Percentiles rank a stretch among this genome's conserved stretches.
These are phyloP conservation scores for Aureobasidium sp. DNA, from an alignment of 2,329 filamentous ascomycete genomes.

Conservation along the genomic window DNA sequence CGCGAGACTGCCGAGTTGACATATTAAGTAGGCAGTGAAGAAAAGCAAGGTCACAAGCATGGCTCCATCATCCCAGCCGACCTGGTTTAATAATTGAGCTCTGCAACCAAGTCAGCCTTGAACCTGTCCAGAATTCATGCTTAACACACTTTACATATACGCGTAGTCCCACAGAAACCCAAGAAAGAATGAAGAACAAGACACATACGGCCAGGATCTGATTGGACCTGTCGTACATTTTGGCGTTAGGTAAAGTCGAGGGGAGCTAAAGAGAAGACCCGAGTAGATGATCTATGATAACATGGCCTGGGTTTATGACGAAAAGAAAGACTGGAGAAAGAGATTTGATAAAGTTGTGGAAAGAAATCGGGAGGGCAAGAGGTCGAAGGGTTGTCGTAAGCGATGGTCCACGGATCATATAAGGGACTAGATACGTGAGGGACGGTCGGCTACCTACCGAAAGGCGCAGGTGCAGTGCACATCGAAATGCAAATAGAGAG, in stretches of 20 bases:
- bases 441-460: background rate
- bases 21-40: slow-evolving; percentile 35
- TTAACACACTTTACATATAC: slow-evolving; percentile 17
- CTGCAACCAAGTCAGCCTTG: slow-evolving; percentile 14
- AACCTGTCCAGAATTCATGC: background rate
- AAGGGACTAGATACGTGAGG: background rate
- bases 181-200: slow-evolving; percentile 11
- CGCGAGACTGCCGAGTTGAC: slow-evolving; percentile 33
- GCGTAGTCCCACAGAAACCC: slow-evolving; percentile 7
- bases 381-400: background rate
- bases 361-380: background rate
- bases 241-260: background rate
- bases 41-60: slow-evolving; percentile 33
- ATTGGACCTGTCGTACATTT: slow-evolving; percentile 1
- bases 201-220: slow-evolving; percentile 7
- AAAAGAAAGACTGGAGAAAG: background rate
- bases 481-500: slow-evolving; percentile 7
- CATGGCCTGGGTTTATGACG: background rate
- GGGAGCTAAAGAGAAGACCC: background rate
- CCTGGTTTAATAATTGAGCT: slow-evolving; percentile 30
- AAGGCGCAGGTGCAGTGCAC: slow-evolving; percentile 5
- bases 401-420: background rate
- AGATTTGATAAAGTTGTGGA: background rate
- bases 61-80: slow-evolving; percentile 36
- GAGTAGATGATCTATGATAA: background rate